Evolutionary conservation across 1,139 yeast species (phyloP).

Genomic region (Blastobotrys illinoisensis): DNA sequence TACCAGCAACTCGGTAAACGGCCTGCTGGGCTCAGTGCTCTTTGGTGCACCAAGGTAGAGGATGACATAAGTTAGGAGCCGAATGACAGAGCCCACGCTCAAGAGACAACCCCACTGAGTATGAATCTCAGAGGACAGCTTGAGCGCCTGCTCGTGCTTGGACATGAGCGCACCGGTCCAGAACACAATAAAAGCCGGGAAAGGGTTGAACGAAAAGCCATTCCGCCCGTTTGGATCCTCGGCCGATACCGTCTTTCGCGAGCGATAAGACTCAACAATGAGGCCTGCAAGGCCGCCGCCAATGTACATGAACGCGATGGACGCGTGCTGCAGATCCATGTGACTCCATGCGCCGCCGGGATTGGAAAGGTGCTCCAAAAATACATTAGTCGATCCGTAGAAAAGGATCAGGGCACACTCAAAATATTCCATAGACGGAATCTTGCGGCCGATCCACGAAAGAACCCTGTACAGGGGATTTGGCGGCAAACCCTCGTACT

Average conservation of each 20-base stretch:
- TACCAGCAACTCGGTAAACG: conserved; percentile 77
- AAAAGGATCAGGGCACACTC: conserved; percentile 76
- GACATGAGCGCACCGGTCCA: conserved; percentile 99
- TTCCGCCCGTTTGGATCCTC: conserved; percentile 19
- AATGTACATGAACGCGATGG: conserved; percentile 89
- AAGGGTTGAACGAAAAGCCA: conserved; percentile 54
- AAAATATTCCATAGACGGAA: conserved; percentile 67
- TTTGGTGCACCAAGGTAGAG: conserved; percentile 48
- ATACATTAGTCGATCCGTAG: conserved; percentile 83
- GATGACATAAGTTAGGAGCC: conserved; percentile 62
- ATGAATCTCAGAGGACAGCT: conserved; percentile 71
- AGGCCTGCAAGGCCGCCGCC: conserved; percentile 94
- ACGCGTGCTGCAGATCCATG: conserved; percentile 89
- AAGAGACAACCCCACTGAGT: conserved; percentile 87
- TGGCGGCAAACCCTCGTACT: conserved; percentile 3
- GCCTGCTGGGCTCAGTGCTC: conserved; percentile 51
- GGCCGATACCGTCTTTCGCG: conserved; percentile 24
- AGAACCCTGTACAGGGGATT: conserved; percentile 6
- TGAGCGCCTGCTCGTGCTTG: conserved; percentile 81
- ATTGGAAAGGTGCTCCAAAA: conserved; percentile 80
- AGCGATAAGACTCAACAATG: conserved; percentile 58
- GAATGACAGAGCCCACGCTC: conserved; percentile 69
- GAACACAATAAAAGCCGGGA: conserved; percentile 86
- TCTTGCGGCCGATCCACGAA: conserved; percentile 9
- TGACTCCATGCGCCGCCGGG: conserved; percentile 76